A percentile compares a stretch with the other conserved stretches of the same genome.
Evolutionary conservation across 331 rosid species (phyloP).

Genomic region (Saraca asoca): DNA sequence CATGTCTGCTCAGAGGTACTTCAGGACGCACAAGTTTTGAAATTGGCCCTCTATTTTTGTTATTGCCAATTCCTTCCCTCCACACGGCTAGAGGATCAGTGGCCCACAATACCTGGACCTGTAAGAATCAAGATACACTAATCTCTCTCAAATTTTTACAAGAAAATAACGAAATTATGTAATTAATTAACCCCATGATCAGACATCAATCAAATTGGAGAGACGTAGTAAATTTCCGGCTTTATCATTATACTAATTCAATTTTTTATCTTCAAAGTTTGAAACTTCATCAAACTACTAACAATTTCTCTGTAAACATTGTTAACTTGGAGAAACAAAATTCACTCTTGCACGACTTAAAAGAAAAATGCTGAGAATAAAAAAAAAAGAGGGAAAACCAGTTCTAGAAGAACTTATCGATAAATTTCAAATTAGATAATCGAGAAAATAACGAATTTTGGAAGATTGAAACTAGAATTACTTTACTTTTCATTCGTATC

Average conservation of each 20-base stretch:
- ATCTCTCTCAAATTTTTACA: constrained; percentile 2
- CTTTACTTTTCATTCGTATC: too few relatives aligned
- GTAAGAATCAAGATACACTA: constrained; percentile 18
- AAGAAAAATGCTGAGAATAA: background rate
- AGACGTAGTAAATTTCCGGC: too few relatives aligned
- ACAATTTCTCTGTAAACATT: background rate
- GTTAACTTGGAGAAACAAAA: background rate
- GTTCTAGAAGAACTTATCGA: too few relatives aligned
- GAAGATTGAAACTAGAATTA: too few relatives aligned
- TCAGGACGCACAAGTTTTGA: constrained; percentile 83
- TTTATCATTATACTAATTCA: too few relatives aligned
- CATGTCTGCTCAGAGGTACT: constrained; percentile 78
- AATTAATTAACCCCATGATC: background rate
- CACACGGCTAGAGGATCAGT: constrained; percentile 79
- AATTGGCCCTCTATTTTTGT: constrained; percentile 49
- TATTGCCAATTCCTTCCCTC: constrained; percentile 79
- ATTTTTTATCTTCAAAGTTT: background rate
- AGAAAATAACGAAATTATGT: background rate
- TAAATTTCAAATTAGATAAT: too few relatives aligned
- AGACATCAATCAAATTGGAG: background rate
- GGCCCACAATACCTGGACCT: constrained; percentile 90
- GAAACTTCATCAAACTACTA: too few relatives aligned
- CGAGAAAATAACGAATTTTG: too few relatives aligned
- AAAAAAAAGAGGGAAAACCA: too few relatives aligned
- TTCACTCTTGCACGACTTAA: background rate